A percentile compares a stretch with the other conserved stretches of the same genome.
Conservation (phyloP, 768 basidiomycete species). For the Boletus tylopilopsis region DNA sequence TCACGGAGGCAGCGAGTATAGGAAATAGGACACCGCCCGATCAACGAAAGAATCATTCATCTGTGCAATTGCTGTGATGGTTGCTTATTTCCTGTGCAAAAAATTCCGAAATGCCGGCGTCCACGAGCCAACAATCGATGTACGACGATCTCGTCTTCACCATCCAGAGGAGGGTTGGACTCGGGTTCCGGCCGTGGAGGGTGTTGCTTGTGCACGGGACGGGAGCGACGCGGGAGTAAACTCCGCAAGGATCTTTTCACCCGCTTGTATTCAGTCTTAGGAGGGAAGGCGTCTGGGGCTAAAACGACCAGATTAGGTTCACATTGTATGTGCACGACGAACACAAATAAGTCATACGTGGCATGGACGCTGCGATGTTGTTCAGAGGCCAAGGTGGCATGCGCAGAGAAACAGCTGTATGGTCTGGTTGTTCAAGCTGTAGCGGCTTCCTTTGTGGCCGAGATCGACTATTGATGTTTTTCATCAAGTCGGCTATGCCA, state of each 20-base stretch:
- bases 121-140: conserved; percentile 12
- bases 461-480: conserved; percentile 11
- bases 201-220: conserved; percentile 26
- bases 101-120: conserved; percentile 34
- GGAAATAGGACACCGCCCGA: conserved; percentile 1
- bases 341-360: conserved; percentile 28
- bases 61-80: conserved; percentile 9
- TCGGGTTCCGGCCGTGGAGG: conserved; percentile 12
- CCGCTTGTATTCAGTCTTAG: conserved; percentile 16
- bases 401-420: conserved; percentile 8
- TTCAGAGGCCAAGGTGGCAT: conserved; percentile 25
- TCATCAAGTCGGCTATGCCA: conserved; percentile 33
- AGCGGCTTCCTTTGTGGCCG: conserved; percentile 14
- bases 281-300: conserved; percentile 39
- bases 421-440: conserved; percentile 15
- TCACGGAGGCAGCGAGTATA: conserved; percentile 3
- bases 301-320: conserved; percentile 12
- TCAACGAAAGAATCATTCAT: conserved; percentile 1
- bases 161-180: not conserved
- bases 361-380: conserved; percentile 31
- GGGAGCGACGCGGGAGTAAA: conserved; percentile 13
- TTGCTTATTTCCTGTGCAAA: conserved; percentile 33
- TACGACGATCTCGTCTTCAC: conserved; percentile 8
- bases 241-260: conserved; percentile 10
- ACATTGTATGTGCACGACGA: not conserved